Base-by-base conservation (phyloP, 2,329 filamentous ascomycete species). In the Curvularia sp. region DNA sequence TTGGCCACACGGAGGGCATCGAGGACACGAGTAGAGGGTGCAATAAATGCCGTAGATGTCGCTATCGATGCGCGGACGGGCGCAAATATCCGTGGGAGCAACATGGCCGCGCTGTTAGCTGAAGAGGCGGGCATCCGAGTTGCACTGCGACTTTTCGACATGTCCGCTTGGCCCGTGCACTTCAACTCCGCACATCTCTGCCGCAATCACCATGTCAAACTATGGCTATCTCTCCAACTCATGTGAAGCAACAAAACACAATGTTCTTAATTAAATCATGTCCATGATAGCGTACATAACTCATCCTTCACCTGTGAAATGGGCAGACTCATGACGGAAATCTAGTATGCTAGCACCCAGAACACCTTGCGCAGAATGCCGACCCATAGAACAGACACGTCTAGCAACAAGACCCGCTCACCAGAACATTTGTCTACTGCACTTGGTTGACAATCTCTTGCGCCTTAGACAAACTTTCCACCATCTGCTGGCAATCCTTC, bases 401-500 rank as follows among this genome's bases (percentile, higher is more conserved):
- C 60, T 54, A 57, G 43, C 28, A 30, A 28, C 50, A 36, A 53
- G 49, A 51, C 53, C 53, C 32, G 27, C 34, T 45, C 43, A 47
- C 41, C 42, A 48, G 52, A 46, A 4, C 46, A 18, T 46, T 30
- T 49, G 6, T 54, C 53, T 71, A 77, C 73, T 77, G 74, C 55
- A 89, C 87, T 70, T 89, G 86, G 80, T 92, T 93, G 76, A 99
- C 95, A 80, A 99, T 98, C 83, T 99, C 95, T 79, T 89, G 95
- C 56, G 95, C 95, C 79, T 91, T 90, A 68, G 85, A 81, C 73
- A 99, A 83, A 54, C 91, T 96, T 80, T 99, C 95, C 50, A 99
- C 95, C 95, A 99, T 99, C 80, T 97, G 93, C 80, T 96, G 93
- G 80, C 95, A 99, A 80, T 99, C 95, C 84, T 99, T 99, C 78